Base-by-base conservation (phyloP, 768 basidiomycete species). In the Roridomyces roridus region DNA sequence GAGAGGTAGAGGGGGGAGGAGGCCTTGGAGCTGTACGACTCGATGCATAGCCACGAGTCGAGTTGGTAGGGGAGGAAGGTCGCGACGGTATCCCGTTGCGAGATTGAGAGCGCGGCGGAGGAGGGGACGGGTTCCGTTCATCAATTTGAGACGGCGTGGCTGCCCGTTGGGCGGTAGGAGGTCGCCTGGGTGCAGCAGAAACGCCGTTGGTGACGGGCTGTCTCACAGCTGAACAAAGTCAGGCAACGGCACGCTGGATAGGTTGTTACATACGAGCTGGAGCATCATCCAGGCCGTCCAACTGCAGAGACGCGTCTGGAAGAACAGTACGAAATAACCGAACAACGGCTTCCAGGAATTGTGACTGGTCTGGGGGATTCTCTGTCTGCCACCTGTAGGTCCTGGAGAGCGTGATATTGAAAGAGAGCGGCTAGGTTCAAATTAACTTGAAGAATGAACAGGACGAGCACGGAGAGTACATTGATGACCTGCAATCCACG, bases 331-430 rank as follows among this genome's bases (percentile, higher is more conserved):
- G 82, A 68, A 88, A 90, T 29, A 88, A 76, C 40, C 85, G 81
- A 55, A 94, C 73, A 36, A 90, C 63, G 2, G 88, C 78, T 36
- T 80, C 79, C 45, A 97, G 68, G 70, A 98, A 98, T 12, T 73
- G 72, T 12, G 76, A 63, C 69, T 96, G 96, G 64, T 98, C 94
- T 23, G 68, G 68, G 28, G 80, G 69, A 51, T 80, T 83, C 65
- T 96, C 95, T 0, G 94, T 91, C 68, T 88, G 83, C 95, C 96
- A 98, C 69, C 77, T 81, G 74, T 98, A 98, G 23, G 92, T 87
- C 70, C 92, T 84, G n/a, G 90, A 86, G 48, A 98, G 81, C 1
- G 92, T 94, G 57, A 98, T 79, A 65, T 88, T 91, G 73, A 96
- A 91, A 18, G 79, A 74, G 21, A 77, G 66, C 18, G 88, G 78